A percentile compares a stretch with the other conserved stretches of the same genome.
Conservation (phyloP, 352 stramenopile species). For the Bremia lactucae region DNA sequence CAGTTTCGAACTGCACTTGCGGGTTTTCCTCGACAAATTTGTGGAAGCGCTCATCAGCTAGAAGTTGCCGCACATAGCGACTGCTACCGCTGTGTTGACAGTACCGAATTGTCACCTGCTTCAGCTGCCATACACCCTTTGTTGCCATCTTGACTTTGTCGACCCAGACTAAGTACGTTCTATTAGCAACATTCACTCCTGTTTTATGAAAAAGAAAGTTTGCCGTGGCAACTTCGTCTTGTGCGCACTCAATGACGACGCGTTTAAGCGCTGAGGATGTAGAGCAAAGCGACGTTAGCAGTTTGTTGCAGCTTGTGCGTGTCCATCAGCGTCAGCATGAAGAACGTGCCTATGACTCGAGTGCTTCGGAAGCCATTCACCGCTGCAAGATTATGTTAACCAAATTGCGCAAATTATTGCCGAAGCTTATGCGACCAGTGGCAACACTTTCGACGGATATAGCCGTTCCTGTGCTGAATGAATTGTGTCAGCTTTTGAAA, state of each 20-base stretch:
- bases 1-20: conserved; percentile 74
- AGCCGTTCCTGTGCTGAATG: conserved; percentile 30
- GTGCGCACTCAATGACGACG: conserved; percentile 5
- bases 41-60: conserved; percentile 66
- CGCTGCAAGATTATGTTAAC: conserved; percentile 58
- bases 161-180: conserved; percentile 18
- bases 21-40: conserved; percentile 83
- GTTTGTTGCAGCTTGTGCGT: conserved; percentile 31
- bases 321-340: conserved; percentile 39
- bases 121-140: conserved; percentile 66
- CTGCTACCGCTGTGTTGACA: conserved; percentile 73
- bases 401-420: conserved; percentile 56
- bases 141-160: conserved; percentile 65
- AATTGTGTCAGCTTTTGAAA: conserved; percentile 45
- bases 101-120: conserved; percentile 76
- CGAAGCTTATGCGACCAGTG: conserved; percentile 53
- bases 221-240: no score
- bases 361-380: conserved; percentile 22
- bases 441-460: conserved; percentile 19
- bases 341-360: conserved; percentile 29
- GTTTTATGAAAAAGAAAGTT: no score
- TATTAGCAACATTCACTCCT: conserved; percentile 4
- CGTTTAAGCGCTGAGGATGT: conserved; percentile 10
- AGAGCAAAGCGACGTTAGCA: conserved; percentile 43
- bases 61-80: conserved; percentile 60